Percentiles rank a stretch among this genome's conserved stretches.
phyloP scores from a whole-genome alignment of 768 basidiomycete genomes.

The Suillus brevipes region DNA sequence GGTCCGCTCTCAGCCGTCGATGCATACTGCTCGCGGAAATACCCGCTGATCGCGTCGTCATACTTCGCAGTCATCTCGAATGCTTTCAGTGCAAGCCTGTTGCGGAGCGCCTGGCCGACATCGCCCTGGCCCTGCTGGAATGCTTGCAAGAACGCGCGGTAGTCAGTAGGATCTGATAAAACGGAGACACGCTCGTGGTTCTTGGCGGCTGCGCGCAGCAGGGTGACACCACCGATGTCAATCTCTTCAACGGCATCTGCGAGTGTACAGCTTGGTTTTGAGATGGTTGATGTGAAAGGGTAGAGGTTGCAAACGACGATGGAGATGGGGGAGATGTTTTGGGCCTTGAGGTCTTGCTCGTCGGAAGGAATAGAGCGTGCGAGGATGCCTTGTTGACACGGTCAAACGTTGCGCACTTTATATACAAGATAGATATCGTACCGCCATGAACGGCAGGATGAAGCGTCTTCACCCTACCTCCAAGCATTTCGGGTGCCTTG shows the following conservation, averaged over 20 bases:
- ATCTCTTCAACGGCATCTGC: conserved; percentile 95
- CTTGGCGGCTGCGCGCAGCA: conserved; percentile 96
- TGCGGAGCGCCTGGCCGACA: conserved; percentile 69
- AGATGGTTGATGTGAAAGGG: conserved; percentile 91
- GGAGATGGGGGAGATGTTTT: conserved; percentile 88
- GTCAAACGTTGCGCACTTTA: conserved; percentile 3
- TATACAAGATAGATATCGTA: conserved; percentile 32
- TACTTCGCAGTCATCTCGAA: conserved; percentile 96
- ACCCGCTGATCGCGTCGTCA: conserved; percentile 93
- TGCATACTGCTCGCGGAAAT: conserved; percentile 96
- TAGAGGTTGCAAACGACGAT: conserved; percentile 99
- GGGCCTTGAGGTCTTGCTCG: conserved; percentile 77
- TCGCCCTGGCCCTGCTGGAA: conserved; percentile 77
- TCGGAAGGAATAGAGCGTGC: conserved; percentile 91
- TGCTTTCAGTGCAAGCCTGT: conserved; percentile 89
- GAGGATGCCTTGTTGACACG: conserved; percentile 69
- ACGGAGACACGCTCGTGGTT: conserved; percentile 94
- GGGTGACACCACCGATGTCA: conserved; percentile 97
- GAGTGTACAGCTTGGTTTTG: conserved; percentile 85
- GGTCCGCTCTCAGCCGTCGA: conserved; percentile 76
- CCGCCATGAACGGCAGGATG: conserved; percentile 98
- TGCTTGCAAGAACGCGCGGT: conserved; percentile 73
- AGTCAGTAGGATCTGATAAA: conserved; percentile 87
- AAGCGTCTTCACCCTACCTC: conserved; percentile 96
- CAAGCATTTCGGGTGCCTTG: conserved; percentile 98